Evolutionary conservation across 768 basidiomycete genomes (phyloP).

Genomic region (Pleurotus platypus): DNA sequence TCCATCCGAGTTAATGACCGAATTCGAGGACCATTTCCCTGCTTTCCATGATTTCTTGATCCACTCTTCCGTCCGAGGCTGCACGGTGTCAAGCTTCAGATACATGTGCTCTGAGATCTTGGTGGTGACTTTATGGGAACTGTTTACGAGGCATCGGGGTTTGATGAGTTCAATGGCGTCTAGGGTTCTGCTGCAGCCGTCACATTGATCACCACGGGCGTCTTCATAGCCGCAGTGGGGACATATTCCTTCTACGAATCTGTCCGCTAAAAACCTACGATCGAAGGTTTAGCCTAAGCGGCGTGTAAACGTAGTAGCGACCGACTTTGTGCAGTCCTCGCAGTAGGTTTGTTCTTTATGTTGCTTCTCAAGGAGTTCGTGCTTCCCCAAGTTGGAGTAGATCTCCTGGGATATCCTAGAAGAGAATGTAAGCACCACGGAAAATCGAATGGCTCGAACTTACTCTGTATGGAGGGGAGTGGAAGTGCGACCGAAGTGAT

Average conservation of each 20-base stretch:
- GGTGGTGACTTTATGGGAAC: slow-evolving; percentile 72
- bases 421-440: neutral
- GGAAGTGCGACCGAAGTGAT: slow-evolving; percentile 94
- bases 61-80: slow-evolving; percentile 84
- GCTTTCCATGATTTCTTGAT: slow-evolving; percentile 73
- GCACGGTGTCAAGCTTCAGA: slow-evolving; percentile 78
- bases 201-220: slow-evolving; percentile 98
- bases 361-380: slow-evolving; percentile 76
- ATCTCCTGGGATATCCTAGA: slow-evolving; percentile 86
- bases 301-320: neutral
- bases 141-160: slow-evolving; percentile 90
- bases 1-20: slow-evolving; percentile 85
- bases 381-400: slow-evolving; percentile 78
- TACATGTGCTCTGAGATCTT: slow-evolving; percentile 89
- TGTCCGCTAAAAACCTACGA: slow-evolving; percentile 87
- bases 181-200: slow-evolving; percentile 86
- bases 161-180: slow-evolving; percentile 92
- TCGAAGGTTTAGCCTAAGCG: neutral
- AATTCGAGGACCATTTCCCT: slow-evolving; percentile 92
- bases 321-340: slow-evolving; percentile 82
- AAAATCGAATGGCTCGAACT: slow-evolving; percentile 16
- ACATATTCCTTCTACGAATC: slow-evolving; percentile 97
- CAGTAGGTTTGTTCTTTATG: slow-evolving; percentile 93
- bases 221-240: slow-evolving; percentile 94
- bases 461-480: slow-evolving; percentile 88